These are phyloP conservation scores for Tricholoma furcatifolium DNA, from an alignment of 768 basidiomycete genomes.

Conservation along the genomic window DNA sequence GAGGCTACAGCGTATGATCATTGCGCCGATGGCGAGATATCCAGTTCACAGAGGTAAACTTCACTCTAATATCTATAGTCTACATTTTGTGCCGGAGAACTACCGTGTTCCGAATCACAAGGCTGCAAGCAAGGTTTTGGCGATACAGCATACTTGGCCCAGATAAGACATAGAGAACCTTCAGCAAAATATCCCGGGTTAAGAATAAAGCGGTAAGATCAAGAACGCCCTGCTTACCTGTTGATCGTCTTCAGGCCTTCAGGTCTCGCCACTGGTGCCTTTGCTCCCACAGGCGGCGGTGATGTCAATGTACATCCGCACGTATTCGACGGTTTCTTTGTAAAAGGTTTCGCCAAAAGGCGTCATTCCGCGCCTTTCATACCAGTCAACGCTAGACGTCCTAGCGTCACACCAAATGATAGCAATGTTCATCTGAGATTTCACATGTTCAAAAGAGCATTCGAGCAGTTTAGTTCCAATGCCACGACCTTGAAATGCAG, in stretches of 20 bases:
- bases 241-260: not conserved
- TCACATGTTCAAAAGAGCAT: conserved; percentile 28
- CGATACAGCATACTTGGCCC: not conserved
- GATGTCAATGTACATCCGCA: conserved; percentile 42
- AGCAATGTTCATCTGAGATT: conserved; percentile 36
- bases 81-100: not conserved
- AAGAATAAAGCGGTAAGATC: not conserved
- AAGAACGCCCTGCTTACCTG: not conserved
- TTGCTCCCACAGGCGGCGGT: not conserved
- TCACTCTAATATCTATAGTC: not conserved
- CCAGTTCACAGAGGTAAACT: not conserved
- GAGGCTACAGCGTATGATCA: conserved; percentile 3
- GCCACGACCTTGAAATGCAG: conserved; percentile 48
- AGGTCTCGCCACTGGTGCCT: not conserved
- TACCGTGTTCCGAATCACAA: not conserved
- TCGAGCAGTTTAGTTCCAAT: conserved; percentile 50
- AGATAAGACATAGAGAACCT: not conserved
- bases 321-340: conserved; percentile 55
- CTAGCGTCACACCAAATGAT: conserved; percentile 62
- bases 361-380: conserved; percentile 48
- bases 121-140: not conserved
- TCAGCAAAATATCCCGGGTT: not conserved
- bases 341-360: conserved; percentile 51
- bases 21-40: not conserved
- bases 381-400: conserved; percentile 36